Base-by-base conservation (phyloP, 805 yeast genomes). In the Pichia ethanolica region DNA sequence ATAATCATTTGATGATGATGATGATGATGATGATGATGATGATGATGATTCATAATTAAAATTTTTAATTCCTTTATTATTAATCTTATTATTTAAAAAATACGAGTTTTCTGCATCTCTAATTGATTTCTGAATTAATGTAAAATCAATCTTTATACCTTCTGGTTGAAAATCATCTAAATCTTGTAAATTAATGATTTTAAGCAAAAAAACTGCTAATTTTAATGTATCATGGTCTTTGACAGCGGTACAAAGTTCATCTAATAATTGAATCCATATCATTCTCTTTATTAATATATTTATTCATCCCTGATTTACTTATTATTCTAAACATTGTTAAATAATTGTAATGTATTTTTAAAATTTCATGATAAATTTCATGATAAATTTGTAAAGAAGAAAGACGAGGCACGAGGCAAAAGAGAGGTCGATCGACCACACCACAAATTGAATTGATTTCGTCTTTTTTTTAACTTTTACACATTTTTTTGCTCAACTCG, bases 181-280 rank as follows among this genome's bases (percentile, higher is more conserved):
- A 13, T 42, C 47, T 30, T 43, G 47, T 8, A 33, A 28, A 5
- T 43, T 35, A 20, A 47, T 27, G 10, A 47, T 42, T 13, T 35
- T 27, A 9, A 47, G 27, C 13, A 47, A n/a, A 27, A 43, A 47
- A 14, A 47, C 32, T 6, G 50, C 34, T 32, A 47, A 20, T 34
- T 39, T 44, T 20, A 43, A 7, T 2, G 50, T 39, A 39, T 47
- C 50, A 32, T 43, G 47, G 2, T 27, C 39, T 30, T 10, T 7
- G 2, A 47, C 3, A 5, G 46, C 46, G 1, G 12, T 27, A 6
- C 40, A 32, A 33, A 35, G 39, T 7, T 43, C 40, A 3, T 34
- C 36, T 5, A 47, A n/a, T 12, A 47, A 32, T n/a, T 47, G 35
- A 7, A 30, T 14, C 50, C 50, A 47, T 7, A 20, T 35, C 45